phyloP scores from a whole-genome alignment of 106 monocot species.

The Allium cepa region DNA sequence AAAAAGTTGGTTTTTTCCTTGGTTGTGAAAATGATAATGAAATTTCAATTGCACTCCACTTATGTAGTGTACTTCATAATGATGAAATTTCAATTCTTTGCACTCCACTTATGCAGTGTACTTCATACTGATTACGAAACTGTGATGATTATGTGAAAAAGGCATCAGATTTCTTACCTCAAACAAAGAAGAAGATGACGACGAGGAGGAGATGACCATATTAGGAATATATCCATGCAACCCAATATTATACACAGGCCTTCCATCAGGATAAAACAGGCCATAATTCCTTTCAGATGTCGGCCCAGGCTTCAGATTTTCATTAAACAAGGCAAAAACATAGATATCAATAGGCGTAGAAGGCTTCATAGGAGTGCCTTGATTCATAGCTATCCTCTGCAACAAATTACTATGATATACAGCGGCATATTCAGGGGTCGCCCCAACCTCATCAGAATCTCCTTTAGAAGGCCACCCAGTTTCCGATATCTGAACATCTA shows the following conservation, averaged over 20 bases:
- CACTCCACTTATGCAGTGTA: neutral
- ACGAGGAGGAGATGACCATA: neutral
- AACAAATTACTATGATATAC: constrained; percentile 71
- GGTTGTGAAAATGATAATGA: neutral
- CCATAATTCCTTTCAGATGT: constrained; percentile 88
- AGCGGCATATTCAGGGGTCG: constrained; percentile 65
- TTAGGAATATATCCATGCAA: constrained; percentile 34
- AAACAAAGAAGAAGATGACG: neutral
- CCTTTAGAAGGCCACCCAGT: constrained; percentile 93
- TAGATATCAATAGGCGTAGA: constrained; percentile 57
- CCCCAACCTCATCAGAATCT: constrained; percentile 64
- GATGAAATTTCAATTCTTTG: neutral
- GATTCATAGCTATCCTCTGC: constrained; percentile 51
- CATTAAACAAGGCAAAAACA: constrained; percentile 88
- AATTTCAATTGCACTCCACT: neutral
- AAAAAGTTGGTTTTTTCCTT: neutral
- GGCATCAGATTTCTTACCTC: constrained; percentile 28
- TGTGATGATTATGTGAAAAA: neutral
- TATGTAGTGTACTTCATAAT: neutral
- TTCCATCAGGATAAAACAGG: constrained; percentile 74
- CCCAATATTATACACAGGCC: constrained; percentile 73
- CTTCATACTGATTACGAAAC: neutral
- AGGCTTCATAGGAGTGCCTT: constrained; percentile 77
- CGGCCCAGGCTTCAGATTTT: constrained; percentile 80
- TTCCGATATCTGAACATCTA: constrained; percentile 80